Evolutionary conservation across 148 eudicot species (phyloP), one percentile per base, ranked within the genome.

Genomic region (Nepenthes mirabilis): DNA sequence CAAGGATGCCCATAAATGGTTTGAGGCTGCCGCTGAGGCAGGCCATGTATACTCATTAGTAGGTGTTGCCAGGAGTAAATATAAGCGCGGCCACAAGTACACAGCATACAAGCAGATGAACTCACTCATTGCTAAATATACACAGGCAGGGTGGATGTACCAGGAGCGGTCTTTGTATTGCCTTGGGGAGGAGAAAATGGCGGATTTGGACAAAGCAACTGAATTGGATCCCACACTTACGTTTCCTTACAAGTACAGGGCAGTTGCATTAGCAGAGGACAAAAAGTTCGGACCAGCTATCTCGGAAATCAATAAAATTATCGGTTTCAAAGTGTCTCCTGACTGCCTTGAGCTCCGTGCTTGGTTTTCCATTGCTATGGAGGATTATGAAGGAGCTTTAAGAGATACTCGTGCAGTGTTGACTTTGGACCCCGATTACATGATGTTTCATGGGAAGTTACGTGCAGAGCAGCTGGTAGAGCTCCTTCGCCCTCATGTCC

Each of bases 131-230:
- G 79, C 75, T 32, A 80, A 82, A 37, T 37, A 76, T 61, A 79
- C 70, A 55, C 83, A 91, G 10, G 70, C 72, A n/a, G 97, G 97
- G 36, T 90, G 97, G 97, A 90, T 90, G 89, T 87, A 82, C 71
- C 97, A 87, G 61, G 97, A 90, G 66, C 71, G 84, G 14, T 87
- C 91, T 1, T 52, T 90, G 52, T 90, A 90, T 66, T 77, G 79
- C 64, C 70, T 74, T 9, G 97, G 97, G 43, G 74, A 69, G 66
- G 89, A 81, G 70, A 90, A 66, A 73, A 63, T 75, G 65, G 64
- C 74, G 51, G 95, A 84, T 86, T 66, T 89, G 64, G 75, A 73
- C 9, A 77, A 72, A 23, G 83, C 97, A 11, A 79, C 85, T 59
- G 80, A 72, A 68, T 56, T 89, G 53, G 97, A 89, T 64, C 97